phyloP scores from a whole-genome alignment of 768 basidiomycete genomes.

The Lyophyllum atratum region DNA sequence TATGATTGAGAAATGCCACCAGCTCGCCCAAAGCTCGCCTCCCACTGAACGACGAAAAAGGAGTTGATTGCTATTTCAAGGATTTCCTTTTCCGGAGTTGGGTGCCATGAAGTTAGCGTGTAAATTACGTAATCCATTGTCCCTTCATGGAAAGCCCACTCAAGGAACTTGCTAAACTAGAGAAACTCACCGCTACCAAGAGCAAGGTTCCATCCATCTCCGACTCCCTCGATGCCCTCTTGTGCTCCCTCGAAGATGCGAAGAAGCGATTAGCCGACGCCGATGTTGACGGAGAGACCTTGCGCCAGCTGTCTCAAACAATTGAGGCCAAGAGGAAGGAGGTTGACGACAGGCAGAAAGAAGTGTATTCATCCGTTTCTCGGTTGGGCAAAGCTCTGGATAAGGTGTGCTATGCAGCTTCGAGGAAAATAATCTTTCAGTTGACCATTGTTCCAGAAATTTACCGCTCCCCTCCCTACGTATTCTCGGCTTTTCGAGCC shows the following conservation, averaged over 20 bases:
- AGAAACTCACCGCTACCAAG: conserved; percentile 57
- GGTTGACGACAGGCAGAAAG: conserved; percentile 86
- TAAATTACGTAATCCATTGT: conserved; percentile 14
- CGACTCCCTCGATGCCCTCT: conserved; percentile 65
- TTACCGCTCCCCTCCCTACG: conserved; percentile 59
- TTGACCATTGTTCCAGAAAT: conserved; percentile 44
- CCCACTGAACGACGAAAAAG: no score
- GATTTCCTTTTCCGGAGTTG: no score
- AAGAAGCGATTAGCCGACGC: conserved; percentile 54
- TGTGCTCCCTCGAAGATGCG: conserved; percentile 56
- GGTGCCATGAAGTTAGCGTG: no score
- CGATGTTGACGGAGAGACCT: conserved; percentile 47
- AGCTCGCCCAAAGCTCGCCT: no score
- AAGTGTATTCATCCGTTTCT: conserved; percentile 75
- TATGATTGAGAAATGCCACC: no score
- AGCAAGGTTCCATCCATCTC: conserved; percentile 56
- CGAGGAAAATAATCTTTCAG: not conserved
- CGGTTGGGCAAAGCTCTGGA: conserved; percentile 87
- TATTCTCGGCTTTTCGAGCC: conserved; percentile 71
- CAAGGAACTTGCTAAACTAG: conserved; percentile 80
- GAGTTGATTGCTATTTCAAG: no score
- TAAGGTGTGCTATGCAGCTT: conserved; percentile 58
- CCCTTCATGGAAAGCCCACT: conserved; percentile 66
- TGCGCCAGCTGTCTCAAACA: conserved; percentile 52
- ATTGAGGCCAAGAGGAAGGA: conserved; percentile 80